Conservation (phyloP, 1,139 yeast species). For the Hemisphaericaspora subhashii region DNA sequence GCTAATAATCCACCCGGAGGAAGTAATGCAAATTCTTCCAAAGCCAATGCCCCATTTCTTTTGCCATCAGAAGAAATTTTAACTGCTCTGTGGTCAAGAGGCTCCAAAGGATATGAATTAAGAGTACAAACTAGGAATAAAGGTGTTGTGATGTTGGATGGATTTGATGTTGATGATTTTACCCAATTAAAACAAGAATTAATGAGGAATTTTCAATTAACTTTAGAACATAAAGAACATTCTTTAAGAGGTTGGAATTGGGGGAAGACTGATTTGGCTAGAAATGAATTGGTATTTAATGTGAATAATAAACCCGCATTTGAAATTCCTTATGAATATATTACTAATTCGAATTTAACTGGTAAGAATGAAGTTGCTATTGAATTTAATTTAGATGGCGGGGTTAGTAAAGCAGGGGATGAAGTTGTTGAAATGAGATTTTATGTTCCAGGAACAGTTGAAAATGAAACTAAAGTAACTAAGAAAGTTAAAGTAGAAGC, state of each 20-base stretch:
- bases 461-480: constrained; percentile 42
- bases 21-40: constrained; percentile 34
- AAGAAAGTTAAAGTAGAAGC: constrained; percentile 30
- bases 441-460: constrained; percentile 78
- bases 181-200: constrained; percentile 79
- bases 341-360: constrained; percentile 85
- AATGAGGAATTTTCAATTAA: constrained; percentile 70
- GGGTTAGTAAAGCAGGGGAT: constrained; percentile 71
- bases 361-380: constrained; percentile 93
- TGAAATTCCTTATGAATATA: constrained; percentile 81
- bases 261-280: constrained; percentile 92
- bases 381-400: constrained; percentile 69
- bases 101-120: constrained; percentile 87
- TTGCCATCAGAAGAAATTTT: constrained; percentile 83
- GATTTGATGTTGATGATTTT: constrained; percentile 84
- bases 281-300: constrained; percentile 85
- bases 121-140: constrained; percentile 85
- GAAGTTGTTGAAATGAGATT: constrained; percentile 93
- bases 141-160: constrained; percentile 87
- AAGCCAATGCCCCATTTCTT: constrained; percentile 68
- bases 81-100: constrained; percentile 87
- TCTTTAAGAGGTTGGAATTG: constrained; percentile 98
- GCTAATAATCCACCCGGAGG: constrained; percentile 35
- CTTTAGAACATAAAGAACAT: constrained; percentile 83
- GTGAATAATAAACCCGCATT: constrained; percentile 88